Conservation (phyloP, 805 yeast species). For the Zygotorulaspora sp. region DNA sequence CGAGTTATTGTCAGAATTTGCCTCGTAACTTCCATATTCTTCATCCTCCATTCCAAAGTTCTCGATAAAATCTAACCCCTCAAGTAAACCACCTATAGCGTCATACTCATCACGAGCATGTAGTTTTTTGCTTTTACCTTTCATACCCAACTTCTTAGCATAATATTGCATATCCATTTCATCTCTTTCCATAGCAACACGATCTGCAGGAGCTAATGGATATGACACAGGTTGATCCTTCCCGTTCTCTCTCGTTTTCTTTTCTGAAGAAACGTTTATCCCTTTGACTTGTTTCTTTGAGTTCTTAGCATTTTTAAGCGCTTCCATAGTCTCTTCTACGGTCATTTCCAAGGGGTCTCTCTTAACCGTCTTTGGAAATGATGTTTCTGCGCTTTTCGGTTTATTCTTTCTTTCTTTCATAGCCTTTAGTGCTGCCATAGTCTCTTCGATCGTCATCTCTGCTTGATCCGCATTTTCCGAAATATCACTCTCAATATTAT, state of each 20-base stretch:
- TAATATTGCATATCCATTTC: slow-evolving; percentile 79
- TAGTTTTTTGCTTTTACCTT: slow-evolving; percentile 48
- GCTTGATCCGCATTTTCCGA: slow-evolving; percentile 27
- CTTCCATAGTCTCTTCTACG: slow-evolving; percentile 36
- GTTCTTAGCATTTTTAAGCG: slow-evolving; percentile 28
- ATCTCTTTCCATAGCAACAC: slow-evolving; percentile 50
- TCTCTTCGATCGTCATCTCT: slow-evolving; percentile 35
- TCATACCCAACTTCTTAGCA: slow-evolving; percentile 74
- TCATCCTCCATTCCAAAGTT: slow-evolving; percentile 33
- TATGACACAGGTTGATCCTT: slow-evolving; percentile 19
- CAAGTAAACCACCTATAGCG: slow-evolving; percentile 74
- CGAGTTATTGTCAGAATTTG: slow-evolving; percentile 9
- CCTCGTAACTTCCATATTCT: slow-evolving; percentile 31
- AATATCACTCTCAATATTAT: slow-evolving; percentile 20
- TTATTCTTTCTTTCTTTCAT: slow-evolving; percentile 21
- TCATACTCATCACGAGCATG: slow-evolving; percentile 57
- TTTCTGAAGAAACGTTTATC: slow-evolving; percentile 13
- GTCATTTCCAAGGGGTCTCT: slow-evolving; percentile 17
- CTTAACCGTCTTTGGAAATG: slow-evolving; percentile 1
- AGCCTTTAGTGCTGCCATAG: slow-evolving; percentile 35
- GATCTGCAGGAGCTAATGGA: slow-evolving; percentile 42
- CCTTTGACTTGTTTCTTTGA: slow-evolving; percentile 26
- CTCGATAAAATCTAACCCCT: slow-evolving; percentile 50
- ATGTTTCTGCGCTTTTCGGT: slow-evolving; percentile 4
- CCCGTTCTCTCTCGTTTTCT: slow-evolving; percentile 9